These are phyloP conservation scores for Shiraia bambusicola DNA, from an alignment of 2,329 filamentous ascomycete genomes.

Conservation along the genomic window DNA sequence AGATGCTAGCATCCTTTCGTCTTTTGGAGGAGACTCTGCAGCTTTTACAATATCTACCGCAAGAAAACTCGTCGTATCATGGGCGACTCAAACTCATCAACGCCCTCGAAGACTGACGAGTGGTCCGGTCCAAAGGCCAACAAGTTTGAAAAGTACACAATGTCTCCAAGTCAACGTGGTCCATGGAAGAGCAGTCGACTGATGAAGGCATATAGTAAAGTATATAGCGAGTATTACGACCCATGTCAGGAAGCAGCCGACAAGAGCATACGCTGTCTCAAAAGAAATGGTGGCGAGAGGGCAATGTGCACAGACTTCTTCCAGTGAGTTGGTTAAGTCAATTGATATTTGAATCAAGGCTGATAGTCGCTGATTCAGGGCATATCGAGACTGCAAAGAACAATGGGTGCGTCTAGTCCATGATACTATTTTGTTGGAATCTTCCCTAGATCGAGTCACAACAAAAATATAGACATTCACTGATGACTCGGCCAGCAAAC, in stretches of 20 bases:
- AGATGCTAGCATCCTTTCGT: too few relatives aligned
- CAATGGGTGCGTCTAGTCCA: slow-evolving; percentile 69
- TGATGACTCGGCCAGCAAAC: slow-evolving; percentile 17
- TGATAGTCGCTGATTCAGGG: slow-evolving; percentile 54
- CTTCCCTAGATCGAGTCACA: background rate
- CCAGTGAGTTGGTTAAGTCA: slow-evolving; percentile 59
- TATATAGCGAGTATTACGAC: slow-evolving; percentile 86
- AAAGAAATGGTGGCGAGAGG: slow-evolving; percentile 82
- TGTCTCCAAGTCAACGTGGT: background rate
- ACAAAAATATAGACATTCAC: background rate
- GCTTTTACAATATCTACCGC: too few relatives aligned
- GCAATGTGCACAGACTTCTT: slow-evolving; percentile 95
- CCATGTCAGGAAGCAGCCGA: slow-evolving; percentile 92
- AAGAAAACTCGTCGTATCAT: too few relatives aligned
- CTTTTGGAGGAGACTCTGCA: too few relatives aligned
- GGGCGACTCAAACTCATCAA: slow-evolving; percentile 3
- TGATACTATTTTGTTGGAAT: background rate
- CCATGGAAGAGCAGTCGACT: slow-evolving; percentile 3
- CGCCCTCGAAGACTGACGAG: slow-evolving; percentile 20
- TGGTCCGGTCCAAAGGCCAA: slow-evolving; percentile 35
- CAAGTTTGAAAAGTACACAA: slow-evolving; percentile 44
- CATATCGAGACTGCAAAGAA: slow-evolving; percentile 93
- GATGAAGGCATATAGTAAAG: slow-evolving; percentile 64
- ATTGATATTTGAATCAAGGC: background rate
- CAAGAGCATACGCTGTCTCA: slow-evolving; percentile 81